Evolutionary conservation across 164 flowering plant species (phyloP).

Genomic region (Echeveria elegans): DNA sequence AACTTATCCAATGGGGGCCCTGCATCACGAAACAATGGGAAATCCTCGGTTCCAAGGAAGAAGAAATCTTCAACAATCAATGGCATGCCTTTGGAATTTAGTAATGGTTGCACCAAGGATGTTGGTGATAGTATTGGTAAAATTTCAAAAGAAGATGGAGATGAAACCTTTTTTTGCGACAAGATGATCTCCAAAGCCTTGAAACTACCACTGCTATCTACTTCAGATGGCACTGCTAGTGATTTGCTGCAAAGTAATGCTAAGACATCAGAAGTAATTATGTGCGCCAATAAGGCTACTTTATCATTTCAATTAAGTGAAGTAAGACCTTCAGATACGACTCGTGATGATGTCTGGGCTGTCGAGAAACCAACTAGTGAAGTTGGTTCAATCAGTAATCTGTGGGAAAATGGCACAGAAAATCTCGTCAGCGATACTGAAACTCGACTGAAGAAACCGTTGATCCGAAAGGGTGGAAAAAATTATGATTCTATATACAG

Average conservation of each 20-base stretch:
- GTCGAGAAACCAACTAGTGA: slow-evolving; percentile 14
- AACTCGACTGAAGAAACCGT: slow-evolving; percentile 13
- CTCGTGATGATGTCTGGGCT: slow-evolving; percentile 4
- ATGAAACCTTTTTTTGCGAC: slow-evolving; percentile 27
- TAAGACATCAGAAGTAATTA: slow-evolving; percentile 8
- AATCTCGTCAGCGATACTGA: slow-evolving; percentile 13
- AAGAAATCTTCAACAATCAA: slow-evolving; percentile 17
- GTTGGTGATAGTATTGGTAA: slow-evolving; percentile 4
- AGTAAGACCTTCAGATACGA: background rate
- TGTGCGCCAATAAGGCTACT: slow-evolving; percentile 9
- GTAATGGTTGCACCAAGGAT: slow-evolving; percentile 15
- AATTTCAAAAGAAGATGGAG: slow-evolving; percentile 17
- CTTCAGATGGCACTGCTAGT: slow-evolving; percentile 15
- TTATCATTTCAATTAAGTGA: background rate
- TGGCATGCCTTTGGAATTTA: slow-evolving; percentile 14
- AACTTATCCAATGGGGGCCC: slow-evolving; percentile 15
- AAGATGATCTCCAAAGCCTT: slow-evolving; percentile 39
- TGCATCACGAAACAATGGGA: slow-evolving; percentile 15
- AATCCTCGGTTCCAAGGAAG: slow-evolving; percentile 17
- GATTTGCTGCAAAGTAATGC: slow-evolving; percentile 10
- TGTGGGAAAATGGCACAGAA: slow-evolving; percentile 15
- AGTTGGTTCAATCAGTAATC: slow-evolving; percentile 15
- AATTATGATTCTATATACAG: slow-evolving; percentile 13
- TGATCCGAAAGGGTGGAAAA: slow-evolving; percentile 15
- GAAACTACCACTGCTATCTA: slow-evolving; percentile 46